These are phyloP conservation scores for Aurinia saxatilis DNA, from an alignment of 345 rosid species.

Conservation along the genomic window DNA sequence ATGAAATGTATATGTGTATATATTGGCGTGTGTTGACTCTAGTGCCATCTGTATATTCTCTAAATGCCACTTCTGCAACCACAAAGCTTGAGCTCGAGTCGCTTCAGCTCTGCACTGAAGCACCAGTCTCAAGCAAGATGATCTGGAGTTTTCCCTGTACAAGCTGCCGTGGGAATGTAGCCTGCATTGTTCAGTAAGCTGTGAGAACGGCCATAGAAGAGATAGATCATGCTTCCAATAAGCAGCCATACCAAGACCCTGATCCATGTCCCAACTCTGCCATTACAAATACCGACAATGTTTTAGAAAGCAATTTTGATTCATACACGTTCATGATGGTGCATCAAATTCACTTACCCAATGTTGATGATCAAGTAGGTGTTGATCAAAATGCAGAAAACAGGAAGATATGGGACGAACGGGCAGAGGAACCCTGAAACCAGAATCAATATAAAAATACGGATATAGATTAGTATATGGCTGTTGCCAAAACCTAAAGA, in stretches of 20 bases:
- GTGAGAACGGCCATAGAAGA: conserved; percentile 50
- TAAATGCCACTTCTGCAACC: conserved; percentile 5
- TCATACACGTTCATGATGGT: not conserved
- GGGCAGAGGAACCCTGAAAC: conserved; percentile 58
- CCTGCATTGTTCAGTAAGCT: conserved; percentile 40
- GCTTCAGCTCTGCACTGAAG: not conserved
- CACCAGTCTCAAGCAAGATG: conserved; percentile 20
- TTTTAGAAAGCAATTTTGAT: not conserved
- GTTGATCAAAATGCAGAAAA: conserved; percentile 51
- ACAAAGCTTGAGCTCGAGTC: conserved; percentile 13
- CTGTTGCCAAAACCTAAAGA: not conserved
- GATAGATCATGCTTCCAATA: conserved; percentile 44
- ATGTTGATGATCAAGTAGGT: conserved; percentile 50
- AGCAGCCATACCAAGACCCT: conserved; percentile 64
- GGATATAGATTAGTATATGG: not conserved
- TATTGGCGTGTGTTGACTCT: conserved; percentile 3
- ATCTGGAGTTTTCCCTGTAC: conserved; percentile 35
- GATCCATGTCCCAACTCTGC: conserved; percentile 55
- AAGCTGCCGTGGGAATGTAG: conserved; percentile 31
- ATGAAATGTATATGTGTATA: conserved; percentile 6
- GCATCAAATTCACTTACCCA: conserved; percentile 40
- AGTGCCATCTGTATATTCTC: conserved; percentile 6
- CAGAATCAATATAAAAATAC: not conserved
- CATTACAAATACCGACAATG: conserved; percentile 1
- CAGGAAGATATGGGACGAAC: conserved; percentile 51